Evolutionary conservation across 176 grass and related monocot genomes (phyloP).

Genomic region (Carex kokanica): DNA sequence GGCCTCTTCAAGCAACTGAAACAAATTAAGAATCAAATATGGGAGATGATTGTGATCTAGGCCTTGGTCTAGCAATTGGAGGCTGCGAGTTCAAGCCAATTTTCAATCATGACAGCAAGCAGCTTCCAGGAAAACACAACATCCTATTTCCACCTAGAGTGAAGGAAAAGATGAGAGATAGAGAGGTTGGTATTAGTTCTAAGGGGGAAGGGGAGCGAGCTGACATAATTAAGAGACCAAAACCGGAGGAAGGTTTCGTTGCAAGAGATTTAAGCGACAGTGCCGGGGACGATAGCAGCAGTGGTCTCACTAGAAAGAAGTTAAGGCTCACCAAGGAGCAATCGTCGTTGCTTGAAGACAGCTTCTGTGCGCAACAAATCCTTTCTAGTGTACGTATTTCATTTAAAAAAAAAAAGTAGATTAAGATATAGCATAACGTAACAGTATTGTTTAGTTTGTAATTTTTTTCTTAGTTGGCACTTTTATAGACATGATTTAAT

Average conservation of each 20-base stretch:
- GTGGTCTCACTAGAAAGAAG: conserved; percentile 46
- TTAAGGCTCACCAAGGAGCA: conserved; percentile 65
- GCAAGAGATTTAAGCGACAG: conserved; percentile 14
- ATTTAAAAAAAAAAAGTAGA: not conserved
- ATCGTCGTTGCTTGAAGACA: conserved; percentile 45
- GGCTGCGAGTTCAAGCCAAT: conserved; percentile 18
- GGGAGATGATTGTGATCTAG: conserved; percentile 34
- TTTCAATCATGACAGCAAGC: conserved; percentile 1
- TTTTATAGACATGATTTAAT: not conserved
- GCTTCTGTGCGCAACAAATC: conserved; percentile 52
- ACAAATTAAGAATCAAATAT: conserved; percentile 1
- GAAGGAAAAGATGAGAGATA: conserved; percentile 24
- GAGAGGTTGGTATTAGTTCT: not conserved
- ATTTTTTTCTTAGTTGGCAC: not conserved
- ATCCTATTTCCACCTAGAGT: conserved; percentile 24
- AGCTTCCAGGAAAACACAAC: conserved; percentile 23
- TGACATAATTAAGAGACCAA: not conserved
- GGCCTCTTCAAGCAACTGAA: not conserved
- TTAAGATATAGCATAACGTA: not conserved
- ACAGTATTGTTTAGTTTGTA: not conserved
- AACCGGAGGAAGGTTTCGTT: not conserved
- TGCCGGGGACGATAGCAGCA: not conserved
- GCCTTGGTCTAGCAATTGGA: conserved; percentile 53
- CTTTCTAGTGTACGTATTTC: conserved; percentile 46
- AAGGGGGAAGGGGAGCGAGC: conserved; percentile 17